Evolutionary conservation across 2,329 filamentous ascomycete species (phyloP).

Genomic region (Penicillium sp.): DNA sequence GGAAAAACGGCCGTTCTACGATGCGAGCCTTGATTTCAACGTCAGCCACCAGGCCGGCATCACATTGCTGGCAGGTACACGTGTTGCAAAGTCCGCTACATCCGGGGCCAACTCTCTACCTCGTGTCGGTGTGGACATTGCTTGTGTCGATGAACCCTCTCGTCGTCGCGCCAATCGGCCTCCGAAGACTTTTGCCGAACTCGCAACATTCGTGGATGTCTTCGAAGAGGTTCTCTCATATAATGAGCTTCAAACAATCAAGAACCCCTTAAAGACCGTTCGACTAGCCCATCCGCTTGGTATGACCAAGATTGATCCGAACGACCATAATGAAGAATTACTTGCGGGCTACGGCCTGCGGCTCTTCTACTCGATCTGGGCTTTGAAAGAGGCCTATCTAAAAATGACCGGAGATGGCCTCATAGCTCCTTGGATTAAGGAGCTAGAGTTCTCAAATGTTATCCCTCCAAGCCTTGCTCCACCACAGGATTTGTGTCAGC

Average conservation of each 20-base stretch:
- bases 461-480: conserved; percentile 44
- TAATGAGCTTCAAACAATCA: conserved; percentile 58
- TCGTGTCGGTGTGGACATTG: conserved; percentile 62
- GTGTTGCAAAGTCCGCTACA: conserved; percentile 17
- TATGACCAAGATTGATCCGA: conserved; percentile 10
- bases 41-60: conserved; percentile 65
- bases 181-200: conserved; percentile 51
- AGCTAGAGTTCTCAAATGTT: conserved; percentile 63
- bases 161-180: conserved; percentile 19
- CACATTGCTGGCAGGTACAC: conserved; percentile 58
- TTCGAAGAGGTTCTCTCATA: conserved; percentile 62
- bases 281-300: conserved; percentile 13
- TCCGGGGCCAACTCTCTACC: conserved; percentile 11
- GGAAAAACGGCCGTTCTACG: conserved; percentile 53
- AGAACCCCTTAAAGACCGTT: conserved; percentile 34
- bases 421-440: conserved; percentile 60
- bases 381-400: conserved; percentile 66
- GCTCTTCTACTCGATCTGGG: conserved; percentile 66
- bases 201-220: conserved; percentile 60
- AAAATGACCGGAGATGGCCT: conserved; percentile 67
- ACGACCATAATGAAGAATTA: conserved; percentile 13
- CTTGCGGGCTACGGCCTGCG: conserved; percentile 58
- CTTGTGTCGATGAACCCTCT: conserved; percentile 57
- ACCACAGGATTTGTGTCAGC: not conserved
- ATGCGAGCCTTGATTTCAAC: conserved; percentile 59